Evolutionary conservation across 2,329 filamentous ascomycete species (phyloP), one percentile per base, ranked within the genome.

Genomic region (Emergomyces orientalis): DNA sequence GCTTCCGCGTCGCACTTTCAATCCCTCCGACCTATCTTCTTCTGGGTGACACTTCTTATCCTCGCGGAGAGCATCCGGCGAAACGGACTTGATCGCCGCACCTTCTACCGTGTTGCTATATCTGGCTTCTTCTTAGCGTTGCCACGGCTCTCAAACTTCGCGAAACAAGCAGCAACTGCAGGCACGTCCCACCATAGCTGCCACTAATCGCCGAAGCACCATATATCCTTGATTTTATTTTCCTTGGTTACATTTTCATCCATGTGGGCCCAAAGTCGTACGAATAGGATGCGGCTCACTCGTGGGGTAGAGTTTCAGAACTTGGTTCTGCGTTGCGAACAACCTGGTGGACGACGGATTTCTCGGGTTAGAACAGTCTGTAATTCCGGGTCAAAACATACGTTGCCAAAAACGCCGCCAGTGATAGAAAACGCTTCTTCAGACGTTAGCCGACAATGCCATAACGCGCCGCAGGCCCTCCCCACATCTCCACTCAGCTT

Each of bases 11-110:
- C 61, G 19, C 43, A 63, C 30, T 60, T 65, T 58, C 61, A 62
- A 39, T 54, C 47, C 3, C 60, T 65, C 32, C 56, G 59, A 7
- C 63, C 65, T 14, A 27, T 65, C 43, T 66, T 66, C 61, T 61
- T 66, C 27, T 62, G 63, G 41, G 60, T 63, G 14, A 66, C 63
- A 3, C 54, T 66, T 11, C 30, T 63, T 45, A 63, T 59, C 14
- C 65, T 66, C 19, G 62, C 59, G 6, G 65, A 62, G 59, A 61
- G 61, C 57, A 39, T 66, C 13, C 60, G 62, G 51, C 58, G 59
- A 30, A 58, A 49, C 51, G 65, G 65, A 3, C 43, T 65, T n/a
- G 45, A 63, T 25, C 61, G 63, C 32, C 63, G 62, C 14, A 62
- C 61, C 25, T n/a, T 65, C 43, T 37, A 41, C 14, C 60, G 63